Conservation (phyloP, 2,329 filamentous ascomycete species). For the Pestalotiopsis sp. region DNA sequence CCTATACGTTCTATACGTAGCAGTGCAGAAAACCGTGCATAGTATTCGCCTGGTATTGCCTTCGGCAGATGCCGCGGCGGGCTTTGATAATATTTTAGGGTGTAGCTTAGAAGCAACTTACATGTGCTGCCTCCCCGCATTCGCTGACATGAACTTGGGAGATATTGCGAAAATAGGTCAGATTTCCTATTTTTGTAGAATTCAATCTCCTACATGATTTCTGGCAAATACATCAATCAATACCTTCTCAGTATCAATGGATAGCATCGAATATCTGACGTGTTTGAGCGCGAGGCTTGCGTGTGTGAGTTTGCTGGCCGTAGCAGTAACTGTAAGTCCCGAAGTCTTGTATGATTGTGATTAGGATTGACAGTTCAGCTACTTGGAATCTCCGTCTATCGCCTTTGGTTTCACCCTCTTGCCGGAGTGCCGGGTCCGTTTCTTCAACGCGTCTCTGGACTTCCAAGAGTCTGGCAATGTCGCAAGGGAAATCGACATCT, state of each 20-base stretch:
- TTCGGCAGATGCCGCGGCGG: slow-evolving; percentile 1
- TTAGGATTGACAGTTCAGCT: background rate
- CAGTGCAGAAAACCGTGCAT: background rate
- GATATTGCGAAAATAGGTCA: background rate
- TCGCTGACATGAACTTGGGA: background rate
- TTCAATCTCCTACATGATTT: background rate
- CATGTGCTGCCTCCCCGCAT: background rate
- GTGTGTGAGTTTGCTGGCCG: background rate
- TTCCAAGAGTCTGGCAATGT: slow-evolving; percentile 10
- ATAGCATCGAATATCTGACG: background rate
- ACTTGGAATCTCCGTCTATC: background rate
- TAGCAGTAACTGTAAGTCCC: background rate
- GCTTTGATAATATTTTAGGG: background rate
- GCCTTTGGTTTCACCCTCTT: slow-evolving; percentile 9
- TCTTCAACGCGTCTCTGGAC: slow-evolving; percentile 8
- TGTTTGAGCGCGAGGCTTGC: background rate
- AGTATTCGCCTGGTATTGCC: background rate
- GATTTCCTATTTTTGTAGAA: background rate
- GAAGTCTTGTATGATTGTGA: background rate
- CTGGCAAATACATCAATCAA: background rate
- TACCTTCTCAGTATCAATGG: background rate
- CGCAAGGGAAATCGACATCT: slow-evolving; percentile 3
- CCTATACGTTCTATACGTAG: background rate
- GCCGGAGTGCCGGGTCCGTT: slow-evolving; percentile 6
- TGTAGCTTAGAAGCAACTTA: background rate